Conservation (phyloP, 73 alveolate species). For the Paramecium caudatum region DNA sequence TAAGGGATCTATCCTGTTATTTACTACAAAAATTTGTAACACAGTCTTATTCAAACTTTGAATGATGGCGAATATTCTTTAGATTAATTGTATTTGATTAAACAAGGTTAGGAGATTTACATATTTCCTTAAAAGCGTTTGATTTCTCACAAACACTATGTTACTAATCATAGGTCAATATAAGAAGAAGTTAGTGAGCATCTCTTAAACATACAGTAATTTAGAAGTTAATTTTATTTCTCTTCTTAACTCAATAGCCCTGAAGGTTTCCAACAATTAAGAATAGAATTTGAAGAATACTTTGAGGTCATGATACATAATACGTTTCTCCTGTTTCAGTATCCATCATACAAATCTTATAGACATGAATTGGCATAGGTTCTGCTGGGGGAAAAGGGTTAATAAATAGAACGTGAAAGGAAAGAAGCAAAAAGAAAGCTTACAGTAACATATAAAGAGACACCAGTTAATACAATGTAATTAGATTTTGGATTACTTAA, state of each 20-base stretch:
- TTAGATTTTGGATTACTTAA: background rate
- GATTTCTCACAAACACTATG: background rate
- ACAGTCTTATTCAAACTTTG: background rate
- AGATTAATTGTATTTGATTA: background rate
- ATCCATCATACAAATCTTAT: background rate
- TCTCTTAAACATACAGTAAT: background rate
- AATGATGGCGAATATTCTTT: background rate
- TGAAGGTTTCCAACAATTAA: background rate
- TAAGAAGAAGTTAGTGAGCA: background rate
- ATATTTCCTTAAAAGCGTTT: background rate
- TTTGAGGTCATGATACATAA: conserved; percentile 48
- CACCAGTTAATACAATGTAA: background rate
- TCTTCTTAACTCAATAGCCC: background rate
- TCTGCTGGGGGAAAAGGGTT: background rate
- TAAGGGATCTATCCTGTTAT: background rate
- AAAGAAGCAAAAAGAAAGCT: conserved; percentile 45
- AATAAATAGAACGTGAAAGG: background rate
- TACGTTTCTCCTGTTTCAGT: background rate
- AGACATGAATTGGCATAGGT: conserved; percentile 53
- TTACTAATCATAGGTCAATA: background rate
- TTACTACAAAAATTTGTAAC: background rate
- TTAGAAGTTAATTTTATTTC: background rate
- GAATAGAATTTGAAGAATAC: conserved; percentile 53
- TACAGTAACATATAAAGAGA: background rate
- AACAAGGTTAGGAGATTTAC: background rate